Percentiles rank a stretch among this genome's conserved stretches.
phyloP scores from a whole-genome alignment of 495 filamentous ascomycete species.

The Aspergillus baeticus region DNA sequence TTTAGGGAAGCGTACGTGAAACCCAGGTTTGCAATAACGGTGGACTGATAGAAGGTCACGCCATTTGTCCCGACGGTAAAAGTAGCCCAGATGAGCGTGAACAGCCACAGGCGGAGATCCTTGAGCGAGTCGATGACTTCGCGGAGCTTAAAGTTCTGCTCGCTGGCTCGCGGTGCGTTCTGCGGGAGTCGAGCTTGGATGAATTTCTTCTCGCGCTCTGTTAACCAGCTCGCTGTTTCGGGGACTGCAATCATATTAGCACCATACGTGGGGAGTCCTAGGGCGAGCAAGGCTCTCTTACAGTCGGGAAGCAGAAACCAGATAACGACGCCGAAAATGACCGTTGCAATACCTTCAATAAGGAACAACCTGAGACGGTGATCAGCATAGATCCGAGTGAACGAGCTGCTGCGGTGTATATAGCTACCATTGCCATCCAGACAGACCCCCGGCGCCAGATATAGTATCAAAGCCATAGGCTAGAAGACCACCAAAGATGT shows the following conservation, averaged over 20 bases:
- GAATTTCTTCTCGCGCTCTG: slow-evolving; percentile 39
- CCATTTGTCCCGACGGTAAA: slow-evolving; percentile 42
- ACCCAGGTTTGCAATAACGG: slow-evolving; percentile 43
- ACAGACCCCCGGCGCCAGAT: slow-evolving; percentile 27
- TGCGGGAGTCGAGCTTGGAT: slow-evolving; percentile 40
- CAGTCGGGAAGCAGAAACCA: slow-evolving; percentile 43
- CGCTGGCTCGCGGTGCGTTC: slow-evolving; percentile 36
- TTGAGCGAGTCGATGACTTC: slow-evolving; percentile 33
- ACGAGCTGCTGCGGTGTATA: background rate
- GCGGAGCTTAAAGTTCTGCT: slow-evolving; percentile 35
- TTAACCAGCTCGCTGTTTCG: slow-evolving; percentile 37
- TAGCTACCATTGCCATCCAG: slow-evolving; percentile 43
- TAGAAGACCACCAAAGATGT: slow-evolving; percentile 39
- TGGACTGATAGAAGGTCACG: slow-evolving; percentile 41
- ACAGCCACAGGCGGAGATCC: slow-evolving; percentile 26
- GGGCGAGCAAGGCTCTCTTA: slow-evolving; percentile 13
- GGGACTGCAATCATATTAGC: too few species aligned
- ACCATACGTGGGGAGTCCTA: background rate
- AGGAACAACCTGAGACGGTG: slow-evolving; percentile 31
- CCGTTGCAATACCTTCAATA: slow-evolving; percentile 37
- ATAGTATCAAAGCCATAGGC: slow-evolving; percentile 39
- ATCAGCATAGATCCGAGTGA: too few species aligned
- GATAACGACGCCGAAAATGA: slow-evolving; percentile 29
- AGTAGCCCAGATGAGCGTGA: slow-evolving; percentile 33
- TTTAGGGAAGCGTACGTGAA: slow-evolving; percentile 29